Evolutionary conservation across 441 rosid genomes (phyloP), one percentile per base, ranked within the genome.

Genomic region (Erodium chrysanthum): DNA sequence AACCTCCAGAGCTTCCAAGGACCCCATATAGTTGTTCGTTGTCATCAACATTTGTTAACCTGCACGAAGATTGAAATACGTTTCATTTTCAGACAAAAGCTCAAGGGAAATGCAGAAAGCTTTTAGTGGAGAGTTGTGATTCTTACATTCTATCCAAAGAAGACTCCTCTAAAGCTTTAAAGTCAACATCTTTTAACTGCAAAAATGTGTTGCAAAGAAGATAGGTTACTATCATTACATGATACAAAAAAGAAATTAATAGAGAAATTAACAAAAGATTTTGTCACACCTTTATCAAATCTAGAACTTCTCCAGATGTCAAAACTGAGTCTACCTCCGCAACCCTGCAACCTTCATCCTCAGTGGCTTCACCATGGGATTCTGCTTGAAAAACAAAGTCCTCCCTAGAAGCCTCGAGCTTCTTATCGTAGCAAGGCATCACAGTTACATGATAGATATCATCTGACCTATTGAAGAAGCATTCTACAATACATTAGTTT

Each of bases 391-490:
- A 89, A 63, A 75, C 81, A 48, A 94, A 94, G 79, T 94, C 94
- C 5, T 89, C 94, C 76, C 98, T 87, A 0, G 86, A 72, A 70
- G 97, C 98, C 81, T 94, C 97, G 0, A 91, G 96, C 86, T 91
- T 93, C 83, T 91, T 94, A 78, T 94, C 98, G 71, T 89, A 91
- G 69, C 97, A 94, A 9, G 96, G 98, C 97, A 94, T 94, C 75
- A 89, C 91, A 23, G 96, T 86, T 65, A 89, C 96, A 82, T 94
- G 96, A 79, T 88, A 89, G 58, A 91, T 74, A 71, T 93, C 90
- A 9, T 86, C 84, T 5, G 89, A 82, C 88, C 98, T 94, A 76
- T 70, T 50, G 75, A 68, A 37, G 14, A 74, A 66, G 33, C 50
- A 66, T 65, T 70, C 37, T 73, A 61, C 64, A 46, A 71, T 75